Conservation (phyloP, 2,329 filamentous ascomycete species). For the Botrytis sinoallii region DNA sequence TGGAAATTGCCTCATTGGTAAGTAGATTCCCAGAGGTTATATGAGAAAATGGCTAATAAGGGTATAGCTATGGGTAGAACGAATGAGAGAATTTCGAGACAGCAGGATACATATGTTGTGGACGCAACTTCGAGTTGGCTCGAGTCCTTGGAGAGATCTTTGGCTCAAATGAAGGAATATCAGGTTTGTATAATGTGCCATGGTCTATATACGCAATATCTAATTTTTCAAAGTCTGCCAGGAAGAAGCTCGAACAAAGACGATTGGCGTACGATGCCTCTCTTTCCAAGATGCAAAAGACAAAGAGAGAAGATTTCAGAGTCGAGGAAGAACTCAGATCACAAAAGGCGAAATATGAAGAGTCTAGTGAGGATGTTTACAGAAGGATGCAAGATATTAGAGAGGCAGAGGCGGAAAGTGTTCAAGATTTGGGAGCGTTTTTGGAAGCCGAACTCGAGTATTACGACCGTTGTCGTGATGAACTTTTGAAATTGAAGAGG, state of each 20-base stretch:
- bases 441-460: slow-evolving; percentile 87
- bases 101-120: slow-evolving; percentile 79
- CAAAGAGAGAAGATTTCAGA: slow-evolving; percentile 89
- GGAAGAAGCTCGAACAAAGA: slow-evolving; percentile 91
- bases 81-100: slow-evolving; percentile 81
- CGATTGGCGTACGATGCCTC: slow-evolving; percentile 89
- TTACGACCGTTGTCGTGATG: slow-evolving; percentile 85
- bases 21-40: not conserved
- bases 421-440: slow-evolving; percentile 75
- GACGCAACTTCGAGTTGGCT: slow-evolving; percentile 81
- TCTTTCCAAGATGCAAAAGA: slow-evolving; percentile 85
- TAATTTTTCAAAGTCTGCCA: slow-evolving; percentile 55
- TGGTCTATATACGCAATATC: slow-evolving; percentile 23
- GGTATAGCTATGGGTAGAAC: slow-evolving; percentile 70
- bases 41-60: slow-evolving; percentile 24
- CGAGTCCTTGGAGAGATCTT: slow-evolving; percentile 82
- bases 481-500: slow-evolving; percentile 66
- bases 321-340: slow-evolving; percentile 88
- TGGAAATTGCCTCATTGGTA: slow-evolving; percentile 74
- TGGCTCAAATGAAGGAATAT: slow-evolving; percentile 97
- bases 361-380: slow-evolving; percentile 86
- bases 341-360: slow-evolving; percentile 94
- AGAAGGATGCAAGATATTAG: slow-evolving; percentile 96
- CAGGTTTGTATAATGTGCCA: slow-evolving; percentile 57
- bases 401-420: slow-evolving; percentile 80